Percentiles rank a stretch among this genome's conserved stretches.
Conservation (phyloP, 495 filamentous ascomycete species). For the Alectoria sarmentosa region DNA sequence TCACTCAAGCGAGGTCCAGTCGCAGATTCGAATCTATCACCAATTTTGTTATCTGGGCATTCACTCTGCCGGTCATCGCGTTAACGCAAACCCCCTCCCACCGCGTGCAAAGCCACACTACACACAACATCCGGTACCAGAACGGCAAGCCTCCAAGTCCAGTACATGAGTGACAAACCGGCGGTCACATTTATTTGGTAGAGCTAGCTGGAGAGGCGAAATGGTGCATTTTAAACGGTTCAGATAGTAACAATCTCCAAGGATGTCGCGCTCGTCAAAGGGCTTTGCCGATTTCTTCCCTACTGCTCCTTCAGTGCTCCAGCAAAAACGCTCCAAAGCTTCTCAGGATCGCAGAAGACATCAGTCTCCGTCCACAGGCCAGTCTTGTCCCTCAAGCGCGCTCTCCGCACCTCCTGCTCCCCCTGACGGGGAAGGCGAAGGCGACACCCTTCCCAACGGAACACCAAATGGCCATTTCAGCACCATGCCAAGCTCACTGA, state of each 20-base stretch:
- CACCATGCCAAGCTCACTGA: constrained; percentile 18
- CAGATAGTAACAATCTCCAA: constrained; percentile 24
- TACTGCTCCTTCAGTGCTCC: constrained; percentile 65
- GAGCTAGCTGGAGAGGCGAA: constrained; percentile 12
- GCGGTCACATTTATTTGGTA: not conserved
- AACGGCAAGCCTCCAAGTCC: constrained; percentile 3
- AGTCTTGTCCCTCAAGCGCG: constrained; percentile 19
- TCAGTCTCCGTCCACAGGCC: constrained; percentile 28
- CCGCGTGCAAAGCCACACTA: constrained; percentile 16
- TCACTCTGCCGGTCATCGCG: constrained; percentile 12
- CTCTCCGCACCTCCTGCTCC: constrained; percentile 11
- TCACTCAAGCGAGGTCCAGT: not conserved
- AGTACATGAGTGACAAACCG: not conserved
- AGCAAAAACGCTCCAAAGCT: constrained; percentile 44
- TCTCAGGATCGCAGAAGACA: constrained; percentile 38
- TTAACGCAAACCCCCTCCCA: constrained; percentile 18
- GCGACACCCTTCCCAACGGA: constrained; percentile 5
- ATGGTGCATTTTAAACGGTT: constrained; percentile 20
- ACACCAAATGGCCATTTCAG: constrained; percentile 8
- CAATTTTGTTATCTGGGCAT: not conserved
- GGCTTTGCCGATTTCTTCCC: constrained; percentile 90
- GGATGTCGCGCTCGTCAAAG: constrained; percentile 74
- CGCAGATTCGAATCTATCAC: not conserved
- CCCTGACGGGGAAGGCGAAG: constrained; percentile 11
- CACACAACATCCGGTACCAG: constrained; percentile 6